Conservation (phyloP, 352 stramenopile species). For the Globisporangium apiculatum region DNA sequence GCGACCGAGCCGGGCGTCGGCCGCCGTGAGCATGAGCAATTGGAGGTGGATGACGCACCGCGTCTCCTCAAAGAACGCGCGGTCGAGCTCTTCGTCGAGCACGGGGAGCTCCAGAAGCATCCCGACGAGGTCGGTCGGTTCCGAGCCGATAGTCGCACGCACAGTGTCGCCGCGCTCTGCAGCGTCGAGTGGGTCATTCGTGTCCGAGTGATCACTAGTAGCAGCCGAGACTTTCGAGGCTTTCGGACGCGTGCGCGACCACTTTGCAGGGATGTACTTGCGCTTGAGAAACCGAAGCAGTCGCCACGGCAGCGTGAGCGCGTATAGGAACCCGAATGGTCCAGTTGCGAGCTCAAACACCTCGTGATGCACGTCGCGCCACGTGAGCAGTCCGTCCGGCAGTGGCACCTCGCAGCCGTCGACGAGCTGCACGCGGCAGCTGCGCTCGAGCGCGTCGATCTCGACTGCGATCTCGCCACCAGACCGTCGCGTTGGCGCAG, state of each 20-base stretch:
- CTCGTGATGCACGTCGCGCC: slow-evolving; percentile 26
- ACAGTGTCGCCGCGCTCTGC: slow-evolving; percentile 6
- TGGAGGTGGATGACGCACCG: slow-evolving; percentile 89
- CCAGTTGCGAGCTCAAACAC: slow-evolving; percentile 39
- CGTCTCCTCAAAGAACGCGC: slow-evolving; percentile 85
- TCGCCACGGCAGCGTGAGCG: slow-evolving; percentile 40
- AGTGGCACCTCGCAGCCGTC: slow-evolving; percentile 31
- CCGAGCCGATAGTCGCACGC: not conserved
- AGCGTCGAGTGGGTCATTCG: slow-evolving; percentile 4
- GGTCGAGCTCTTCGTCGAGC: slow-evolving; percentile 69
- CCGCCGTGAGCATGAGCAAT: slow-evolving; percentile 84
- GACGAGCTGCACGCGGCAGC: slow-evolving; percentile 29
- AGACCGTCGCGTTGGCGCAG: slow-evolving; percentile 16
- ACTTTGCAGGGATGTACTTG: slow-evolving; percentile 39
- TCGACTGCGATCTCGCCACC: slow-evolving; percentile 56
- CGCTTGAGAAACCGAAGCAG: slow-evolving; percentile 34
- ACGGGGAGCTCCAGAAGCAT: slow-evolving; percentile 54
- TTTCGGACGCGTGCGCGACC: slow-evolving; percentile 1
- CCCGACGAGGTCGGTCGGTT: slow-evolving; percentile 45
- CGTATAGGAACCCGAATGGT: slow-evolving; percentile 65
- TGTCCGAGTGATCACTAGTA: not conserved
- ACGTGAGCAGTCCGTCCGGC: slow-evolving; percentile 38
- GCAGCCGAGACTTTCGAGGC: not conserved
- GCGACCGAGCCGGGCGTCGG: slow-evolving; percentile 78
- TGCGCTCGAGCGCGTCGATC: slow-evolving; percentile 57